Evolutionary conservation across 2,329 filamentous ascomycete species (phyloP).

Genomic region (Diplocarpon rosae): DNA sequence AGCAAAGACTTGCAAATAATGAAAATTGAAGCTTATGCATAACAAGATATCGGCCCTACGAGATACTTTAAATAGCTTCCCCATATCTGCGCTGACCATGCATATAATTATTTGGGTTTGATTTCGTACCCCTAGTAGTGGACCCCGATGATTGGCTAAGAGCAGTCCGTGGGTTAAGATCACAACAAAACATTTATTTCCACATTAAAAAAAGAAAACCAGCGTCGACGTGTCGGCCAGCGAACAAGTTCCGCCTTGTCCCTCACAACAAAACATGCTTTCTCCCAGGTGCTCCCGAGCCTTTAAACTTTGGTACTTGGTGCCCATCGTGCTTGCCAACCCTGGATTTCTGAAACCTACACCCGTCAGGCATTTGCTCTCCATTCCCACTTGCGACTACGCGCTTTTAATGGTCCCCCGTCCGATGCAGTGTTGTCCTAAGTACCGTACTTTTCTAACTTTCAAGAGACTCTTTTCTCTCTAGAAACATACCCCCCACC

Average conservation of each 20-base stretch:
- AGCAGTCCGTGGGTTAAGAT: constrained; percentile 5
- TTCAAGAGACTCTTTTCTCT: background rate
- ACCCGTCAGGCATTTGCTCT: background rate
- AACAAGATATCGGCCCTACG: background rate
- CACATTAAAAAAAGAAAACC: too few species aligned
- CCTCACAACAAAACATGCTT: background rate
- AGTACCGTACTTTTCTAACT: too few species aligned
- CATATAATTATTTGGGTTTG: background rate
- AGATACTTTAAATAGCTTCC: too few species aligned
- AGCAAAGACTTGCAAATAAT: constrained; percentile 3
- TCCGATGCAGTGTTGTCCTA: background rate
- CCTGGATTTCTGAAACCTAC: constrained; percentile 24
- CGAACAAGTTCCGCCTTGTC: background rate
- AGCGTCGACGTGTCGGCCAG: background rate
- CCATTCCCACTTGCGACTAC: background rate
- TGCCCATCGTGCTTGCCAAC: constrained; percentile 19
- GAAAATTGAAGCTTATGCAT: background rate
- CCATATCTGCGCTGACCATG: background rate
- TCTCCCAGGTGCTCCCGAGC: background rate
- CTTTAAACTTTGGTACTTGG: background rate
- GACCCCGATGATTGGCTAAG: constrained; percentile 11
- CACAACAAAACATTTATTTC: constrained; percentile 10
- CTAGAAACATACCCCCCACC: background rate
- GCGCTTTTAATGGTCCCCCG: background rate
- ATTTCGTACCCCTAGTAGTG: background rate